Base-by-base conservation (phyloP, 768 basidiomycete genomes). In the Amanita rubescens region DNA sequence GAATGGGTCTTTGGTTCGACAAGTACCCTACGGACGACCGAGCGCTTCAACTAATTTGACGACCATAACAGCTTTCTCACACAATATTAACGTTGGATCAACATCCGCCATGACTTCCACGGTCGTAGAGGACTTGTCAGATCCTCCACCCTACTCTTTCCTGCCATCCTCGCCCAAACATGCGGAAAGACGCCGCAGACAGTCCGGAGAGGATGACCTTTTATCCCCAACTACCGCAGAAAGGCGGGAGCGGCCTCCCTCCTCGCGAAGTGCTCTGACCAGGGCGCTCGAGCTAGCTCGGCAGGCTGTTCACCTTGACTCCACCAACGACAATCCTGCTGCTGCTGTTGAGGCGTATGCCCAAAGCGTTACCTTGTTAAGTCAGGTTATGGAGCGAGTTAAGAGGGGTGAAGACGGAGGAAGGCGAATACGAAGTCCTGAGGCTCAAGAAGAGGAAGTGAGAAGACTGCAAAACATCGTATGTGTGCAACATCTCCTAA, bases 391-490 rank as follows among this genome's bases (percentile, higher is more conserved):
- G 93, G 88, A 90, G 61, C 75, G 91, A 37, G 93, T 94, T 1
- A 78, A 87, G 67, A 78, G 84, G 62, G 90, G 90, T 3, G 92
- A 94, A 67, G 87, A 91, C 62, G 82, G 80, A 57, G 82, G 82
- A 24, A 76, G 70, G 57, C 77, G 86, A 58, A 80, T 85, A 55
- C 79, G 86, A 64, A 90, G 87, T 62, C 82, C 89, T 14, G 84
- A 88, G n/a, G 91, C 92, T 20, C 89, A 92, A 65, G 86, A 90
- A 66, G 93, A 94, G 62, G 93, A 95, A 75, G 85, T 93, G 45
- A 76, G 83, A 59, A 74, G 92, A 59, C 71, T 95, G 54, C 87
- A 87, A 69, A 87, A 87, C 58, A 95, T 95, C 59, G 92, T 92
- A 69, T 73, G 91, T 65, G 25, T 55, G 32, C 17, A 34, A 55